Conservation (phyloP, 306 rosid species). For the Astragalus glycyphyllos region DNA sequence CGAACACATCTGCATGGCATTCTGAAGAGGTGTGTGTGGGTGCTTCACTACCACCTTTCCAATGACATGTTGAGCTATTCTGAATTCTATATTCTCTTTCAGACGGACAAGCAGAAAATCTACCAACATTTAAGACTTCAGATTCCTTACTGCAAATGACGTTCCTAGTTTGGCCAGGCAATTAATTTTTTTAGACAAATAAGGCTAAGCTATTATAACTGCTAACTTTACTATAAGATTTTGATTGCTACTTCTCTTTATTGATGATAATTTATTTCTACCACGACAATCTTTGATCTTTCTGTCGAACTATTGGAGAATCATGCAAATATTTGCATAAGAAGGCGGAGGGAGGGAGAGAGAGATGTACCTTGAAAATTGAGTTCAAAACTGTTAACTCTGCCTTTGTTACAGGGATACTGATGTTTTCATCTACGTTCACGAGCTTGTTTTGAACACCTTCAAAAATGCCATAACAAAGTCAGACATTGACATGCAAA, state of each 20-base stretch:
- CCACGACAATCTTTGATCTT: not conserved
- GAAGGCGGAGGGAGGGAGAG: not conserved
- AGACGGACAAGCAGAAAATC: conserved; percentile 7
- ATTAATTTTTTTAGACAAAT: too few relatives aligned
- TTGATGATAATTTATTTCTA: not conserved
- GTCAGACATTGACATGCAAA: conserved; percentile 22
- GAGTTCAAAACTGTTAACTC: conserved; percentile 79
- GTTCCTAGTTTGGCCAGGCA: conserved; percentile 30
- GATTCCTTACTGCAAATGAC: not conserved
- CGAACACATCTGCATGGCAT: too few relatives aligned
- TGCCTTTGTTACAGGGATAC: conserved; percentile 79
- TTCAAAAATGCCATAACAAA: conserved; percentile 43
- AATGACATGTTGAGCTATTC: conserved; percentile 22
- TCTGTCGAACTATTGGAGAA: not conserved
- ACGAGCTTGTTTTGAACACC: conserved; percentile 86
- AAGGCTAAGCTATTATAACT: conserved; percentile 9
- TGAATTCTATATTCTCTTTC: conserved; percentile 20
- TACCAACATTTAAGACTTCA: not conserved
- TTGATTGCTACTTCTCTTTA: conserved; percentile 14
- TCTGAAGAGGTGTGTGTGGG: too few relatives aligned
- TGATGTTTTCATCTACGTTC: conserved; percentile 75
- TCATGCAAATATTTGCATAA: not conserved
- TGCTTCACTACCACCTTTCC: not conserved
- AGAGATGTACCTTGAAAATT: conserved; percentile 73
- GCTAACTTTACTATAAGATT: conserved; percentile 2